Conservation (phyloP, 495 filamentous ascomycete genomes). For the Podospora comata region DNA sequence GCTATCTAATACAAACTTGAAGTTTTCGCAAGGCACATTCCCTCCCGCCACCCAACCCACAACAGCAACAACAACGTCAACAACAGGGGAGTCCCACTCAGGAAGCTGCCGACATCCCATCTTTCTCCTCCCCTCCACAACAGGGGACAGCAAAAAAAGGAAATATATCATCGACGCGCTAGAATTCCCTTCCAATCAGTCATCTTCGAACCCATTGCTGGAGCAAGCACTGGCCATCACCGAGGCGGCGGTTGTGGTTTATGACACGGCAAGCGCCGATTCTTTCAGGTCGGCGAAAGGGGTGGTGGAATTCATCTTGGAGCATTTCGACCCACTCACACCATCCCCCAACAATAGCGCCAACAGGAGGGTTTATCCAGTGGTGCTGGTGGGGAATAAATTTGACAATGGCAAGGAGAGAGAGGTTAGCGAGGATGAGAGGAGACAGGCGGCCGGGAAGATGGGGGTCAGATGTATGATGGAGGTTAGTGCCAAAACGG, state of each 20-base stretch:
- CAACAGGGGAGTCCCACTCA: constrained; percentile 14
- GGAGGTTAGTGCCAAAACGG: constrained; percentile 41
- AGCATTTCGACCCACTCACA: constrained; percentile 17
- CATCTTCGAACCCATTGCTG: constrained; percentile 34
- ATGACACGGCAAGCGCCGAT: constrained; percentile 35
- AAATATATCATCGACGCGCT: constrained; percentile 39
- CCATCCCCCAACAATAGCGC: neutral
- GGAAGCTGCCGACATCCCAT: constrained; percentile 36
- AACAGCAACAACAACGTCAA: constrained; percentile 28
- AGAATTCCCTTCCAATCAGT: constrained; percentile 38
- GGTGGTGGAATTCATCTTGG: constrained; percentile 33
- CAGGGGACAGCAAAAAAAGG: neutral
- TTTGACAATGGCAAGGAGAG: constrained; percentile 26
- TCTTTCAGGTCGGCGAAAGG: constrained; percentile 32
- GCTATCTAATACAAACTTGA: neutral
- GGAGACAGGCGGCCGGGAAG: constrained; percentile 25
- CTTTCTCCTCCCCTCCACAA: constrained; percentile 19
- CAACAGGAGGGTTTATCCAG: constrained; percentile 25
- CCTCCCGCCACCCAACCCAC: constrained; percentile 25
- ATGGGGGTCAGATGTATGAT: constrained; percentile 30
- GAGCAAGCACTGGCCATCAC: constrained; percentile 40
- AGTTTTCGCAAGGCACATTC: constrained; percentile 37
- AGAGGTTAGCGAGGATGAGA: constrained; percentile 30
- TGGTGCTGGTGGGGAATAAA: constrained; percentile 41
- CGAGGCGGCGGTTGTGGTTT: constrained; percentile 42